Percentiles rank a stretch among this genome's conserved stretches.
Conservation (phyloP, 352 stramenopile species). For the Globisporangium middletonii region DNA sequence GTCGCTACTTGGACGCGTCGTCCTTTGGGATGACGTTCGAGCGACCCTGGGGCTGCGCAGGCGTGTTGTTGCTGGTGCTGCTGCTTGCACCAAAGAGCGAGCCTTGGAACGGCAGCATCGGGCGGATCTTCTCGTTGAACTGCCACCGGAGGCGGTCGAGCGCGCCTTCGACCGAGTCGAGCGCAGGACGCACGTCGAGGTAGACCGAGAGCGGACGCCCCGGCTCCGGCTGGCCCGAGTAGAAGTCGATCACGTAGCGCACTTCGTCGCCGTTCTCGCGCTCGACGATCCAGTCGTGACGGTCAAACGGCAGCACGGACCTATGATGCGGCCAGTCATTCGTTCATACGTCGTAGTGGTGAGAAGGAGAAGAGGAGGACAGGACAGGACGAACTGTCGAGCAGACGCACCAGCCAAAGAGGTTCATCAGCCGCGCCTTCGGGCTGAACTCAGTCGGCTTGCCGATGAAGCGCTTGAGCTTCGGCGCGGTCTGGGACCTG, state of each 20-base stretch:
- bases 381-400: conserved; percentile 18
- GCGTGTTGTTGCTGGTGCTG: background rate
- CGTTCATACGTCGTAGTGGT: background rate
- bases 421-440: conserved; percentile 91
- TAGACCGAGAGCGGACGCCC: conserved; percentile 88
- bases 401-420: conserved; percentile 56
- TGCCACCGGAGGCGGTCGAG: conserved; percentile 78
- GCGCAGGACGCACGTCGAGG: conserved; percentile 95
- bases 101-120: conserved; percentile 67
- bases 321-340: conserved; percentile 10
- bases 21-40: conserved; percentile 25
- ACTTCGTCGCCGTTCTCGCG: conserved; percentile 83
- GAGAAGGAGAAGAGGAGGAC: background rate
- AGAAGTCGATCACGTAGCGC: conserved; percentile 99
- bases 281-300: conserved; percentile 98
- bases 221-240: conserved; percentile 89
- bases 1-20: conserved; percentile 5
- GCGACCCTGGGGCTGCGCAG: conserved; percentile 9
- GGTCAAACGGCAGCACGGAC: conserved; percentile 95
- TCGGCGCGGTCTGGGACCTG: conserved; percentile 49
- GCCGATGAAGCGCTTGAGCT: conserved; percentile 93
- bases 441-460: conserved; percentile 93
- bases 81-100: conserved; percentile 24
- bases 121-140: conserved; percentile 68
- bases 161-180: conserved; percentile 87